Evolutionary conservation across 106 monocot genomes (phyloP), one percentile per base, ranked within the genome.

Genomic region (Acorus calamus): DNA sequence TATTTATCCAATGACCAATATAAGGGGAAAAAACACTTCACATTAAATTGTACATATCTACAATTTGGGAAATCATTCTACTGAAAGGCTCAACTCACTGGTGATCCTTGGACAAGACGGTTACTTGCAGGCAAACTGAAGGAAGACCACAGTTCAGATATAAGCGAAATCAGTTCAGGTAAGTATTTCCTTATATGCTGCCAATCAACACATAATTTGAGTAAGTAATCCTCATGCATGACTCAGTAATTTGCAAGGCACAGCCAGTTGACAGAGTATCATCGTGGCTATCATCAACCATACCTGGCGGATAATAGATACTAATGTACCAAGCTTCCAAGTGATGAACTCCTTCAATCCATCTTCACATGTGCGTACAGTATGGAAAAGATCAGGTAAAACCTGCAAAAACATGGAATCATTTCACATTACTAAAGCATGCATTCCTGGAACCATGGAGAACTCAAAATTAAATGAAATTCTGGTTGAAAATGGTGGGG

Each of bases 291-390:
- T 61, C 5, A 49, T 13, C 12, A 63, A 52, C 42, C 57, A 47
- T 56, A 98, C 98, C 98, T 98, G 98, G 50, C 98, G 85, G 12
- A 92, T 92, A 77, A 98, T 98, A 73, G 98, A 98, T 46, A 92
- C 88, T 49, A 98, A 72, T 2, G 91, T 98, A 47, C 98, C 98
- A 53, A 98, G 88, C 69, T 98, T 98, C 98, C 98, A 98, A 55
- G 73, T 83, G 52, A 92, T 98, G 65, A 79, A 98, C 68, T 98
- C 98, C 69, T 98, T 98, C 56, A 98, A 68, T 9, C 87, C 92
- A 83, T 98, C 98, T 75, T 98, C 98, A 80, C 92, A 92, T 46
- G 76, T 83, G 53, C 85, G 80, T 69, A 98, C 78, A 64, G 88
- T 85, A 66, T 78, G 76, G 55, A 98, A 78, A 70, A 98, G 88